Conservation (phyloP, 2,329 filamentous ascomycete species). For the Atkinsonella texensis region DNA sequence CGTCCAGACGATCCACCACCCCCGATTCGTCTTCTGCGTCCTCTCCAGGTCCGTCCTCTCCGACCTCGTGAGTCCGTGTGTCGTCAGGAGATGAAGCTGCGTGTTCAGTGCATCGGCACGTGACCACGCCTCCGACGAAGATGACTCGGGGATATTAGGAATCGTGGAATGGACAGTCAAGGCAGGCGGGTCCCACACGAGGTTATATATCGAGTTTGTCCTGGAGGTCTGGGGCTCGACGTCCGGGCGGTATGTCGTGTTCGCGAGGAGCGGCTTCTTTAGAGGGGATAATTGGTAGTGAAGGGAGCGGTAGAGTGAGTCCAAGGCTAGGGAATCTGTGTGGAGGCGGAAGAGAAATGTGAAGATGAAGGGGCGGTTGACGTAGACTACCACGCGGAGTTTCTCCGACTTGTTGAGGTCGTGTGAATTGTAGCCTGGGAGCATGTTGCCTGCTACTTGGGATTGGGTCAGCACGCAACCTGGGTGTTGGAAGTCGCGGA, state of each 20-base stretch:
- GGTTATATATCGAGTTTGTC: conserved; percentile 39
- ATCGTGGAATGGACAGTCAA: conserved; percentile 5
- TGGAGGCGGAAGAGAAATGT: conserved; percentile 54
- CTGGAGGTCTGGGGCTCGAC: conserved; percentile 16
- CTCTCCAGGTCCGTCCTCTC: conserved; percentile 40
- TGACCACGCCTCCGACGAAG: conserved; percentile 33
- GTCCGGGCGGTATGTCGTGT: conserved; percentile 45
- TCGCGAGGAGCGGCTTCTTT: conserved; percentile 41
- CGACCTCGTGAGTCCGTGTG: conserved; percentile 33
- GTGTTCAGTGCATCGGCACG: conserved; percentile 52
- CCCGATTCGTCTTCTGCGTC: conserved; percentile 53
- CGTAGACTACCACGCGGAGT: conserved; percentile 60
- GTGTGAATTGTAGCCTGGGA: conserved; percentile 25
- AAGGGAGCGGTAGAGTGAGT: conserved; percentile 45
- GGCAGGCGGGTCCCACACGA: conserved; percentile 45
- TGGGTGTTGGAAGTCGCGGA: conserved; percentile 31
- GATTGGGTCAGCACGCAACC: conserved; percentile 20
- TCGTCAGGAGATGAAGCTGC: conserved; percentile 50
- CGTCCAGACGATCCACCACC: conserved; percentile 61
- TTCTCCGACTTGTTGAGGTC: conserved; percentile 43
- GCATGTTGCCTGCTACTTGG: conserved; percentile 22
- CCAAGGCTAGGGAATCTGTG: conserved; percentile 45
- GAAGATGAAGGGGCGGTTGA: conserved; percentile 65
- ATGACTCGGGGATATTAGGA: conserved; percentile 2
- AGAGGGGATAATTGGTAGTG: conserved; percentile 50